Evolutionary conservation across 805 yeast species (phyloP).

Genomic region (Lachancea quebecensis): DNA sequence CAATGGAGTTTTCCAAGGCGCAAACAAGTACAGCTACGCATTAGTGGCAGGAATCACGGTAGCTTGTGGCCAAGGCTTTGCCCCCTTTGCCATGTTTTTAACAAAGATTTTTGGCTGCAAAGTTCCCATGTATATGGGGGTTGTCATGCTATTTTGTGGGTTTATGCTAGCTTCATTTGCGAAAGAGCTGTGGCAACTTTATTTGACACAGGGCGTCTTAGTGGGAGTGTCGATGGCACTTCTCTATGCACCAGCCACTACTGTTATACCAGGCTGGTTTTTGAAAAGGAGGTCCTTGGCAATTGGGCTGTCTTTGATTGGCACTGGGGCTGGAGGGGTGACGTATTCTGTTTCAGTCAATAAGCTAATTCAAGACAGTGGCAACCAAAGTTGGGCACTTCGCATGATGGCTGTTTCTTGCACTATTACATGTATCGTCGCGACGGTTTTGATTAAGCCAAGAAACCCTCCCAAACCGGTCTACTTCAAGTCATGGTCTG

Average conservation of each 20-base stretch:
- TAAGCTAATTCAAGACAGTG: slow-evolving; percentile 36
- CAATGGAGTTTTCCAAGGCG: slow-evolving; percentile 45
- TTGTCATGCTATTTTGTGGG: slow-evolving; percentile 44
- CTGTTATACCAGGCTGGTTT: slow-evolving; percentile 66
- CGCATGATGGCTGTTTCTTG: slow-evolving; percentile 39
- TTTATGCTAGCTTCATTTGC: slow-evolving; percentile 55
- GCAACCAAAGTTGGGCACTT: slow-evolving; percentile 42
- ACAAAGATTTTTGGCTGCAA: slow-evolving; percentile 46
- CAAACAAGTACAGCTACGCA: slow-evolving; percentile 53
- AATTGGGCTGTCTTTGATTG: slow-evolving; percentile 42
- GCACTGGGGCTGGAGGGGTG: slow-evolving; percentile 50
- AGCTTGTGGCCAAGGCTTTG: slow-evolving; percentile 44
- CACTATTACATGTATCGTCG: slow-evolving; percentile 33
- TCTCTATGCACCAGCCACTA: slow-evolving; percentile 51
- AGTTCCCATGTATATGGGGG: slow-evolving; percentile 43
- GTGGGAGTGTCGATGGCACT: slow-evolving; percentile 48
- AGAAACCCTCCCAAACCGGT: slow-evolving; percentile 33
- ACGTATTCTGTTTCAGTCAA: slow-evolving; percentile 37
- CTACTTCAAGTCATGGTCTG: slow-evolving; percentile 25
- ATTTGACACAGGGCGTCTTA: slow-evolving; percentile 60
- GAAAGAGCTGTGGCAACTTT: slow-evolving; percentile 56
- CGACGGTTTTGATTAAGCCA: slow-evolving; percentile 40
- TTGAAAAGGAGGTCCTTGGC: slow-evolving; percentile 52
- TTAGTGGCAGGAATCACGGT: slow-evolving; percentile 63
- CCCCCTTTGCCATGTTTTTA: slow-evolving; percentile 49